These are phyloP conservation scores for Pittosporum tobira DNA, from an alignment of 129 eudicot genomes.

Conservation along the genomic window DNA sequence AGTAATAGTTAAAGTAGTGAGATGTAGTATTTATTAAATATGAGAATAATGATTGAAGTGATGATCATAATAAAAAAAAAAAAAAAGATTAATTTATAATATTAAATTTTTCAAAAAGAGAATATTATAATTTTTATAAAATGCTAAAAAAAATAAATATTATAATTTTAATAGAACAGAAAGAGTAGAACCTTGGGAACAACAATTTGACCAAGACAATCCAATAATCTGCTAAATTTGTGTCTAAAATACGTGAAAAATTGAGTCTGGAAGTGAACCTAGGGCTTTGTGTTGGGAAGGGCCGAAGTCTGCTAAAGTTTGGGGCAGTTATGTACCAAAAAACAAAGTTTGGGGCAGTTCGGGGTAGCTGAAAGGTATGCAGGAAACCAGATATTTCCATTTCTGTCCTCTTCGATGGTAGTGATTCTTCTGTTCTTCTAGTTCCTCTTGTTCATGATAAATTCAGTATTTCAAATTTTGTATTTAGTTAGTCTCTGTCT, in stretches of 20 bases:
- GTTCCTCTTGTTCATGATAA: slow-evolving; percentile 13
- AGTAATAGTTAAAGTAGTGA: no score
- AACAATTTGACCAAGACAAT: slow-evolving; percentile 60
- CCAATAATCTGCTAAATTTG: slow-evolving; percentile 44
- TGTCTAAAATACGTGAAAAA: slow-evolving; percentile 39
- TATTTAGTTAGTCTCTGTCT: no score
- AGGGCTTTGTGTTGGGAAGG: slow-evolving; percentile 50
- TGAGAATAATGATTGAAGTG: no score
- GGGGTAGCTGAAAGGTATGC: slow-evolving; percentile 42
- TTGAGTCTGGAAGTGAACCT: slow-evolving; percentile 57
- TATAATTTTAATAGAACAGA: no score
- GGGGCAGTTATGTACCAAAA: no score
- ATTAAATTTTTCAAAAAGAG: no score
- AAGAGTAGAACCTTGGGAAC: slow-evolving; percentile 60
- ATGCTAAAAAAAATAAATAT: no score
- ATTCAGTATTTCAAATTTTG: slow-evolving; percentile 11
- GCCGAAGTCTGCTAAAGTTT: slow-evolving; percentile 19
- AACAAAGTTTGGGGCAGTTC: slow-evolving; percentile 22
- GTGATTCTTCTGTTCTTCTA: slow-evolving; percentile 18
- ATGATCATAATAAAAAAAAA: no score
- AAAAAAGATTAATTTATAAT: no score
- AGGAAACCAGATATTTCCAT: slow-evolving; percentile 24
- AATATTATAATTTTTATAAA: no score
- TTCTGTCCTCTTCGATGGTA: slow-evolving; percentile 27
- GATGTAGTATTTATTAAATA: no score